Evolutionary conservation across 495 filamentous ascomycete species (phyloP), one percentile per base, ranked within the genome.

Genomic region (Penicillium odoratum): DNA sequence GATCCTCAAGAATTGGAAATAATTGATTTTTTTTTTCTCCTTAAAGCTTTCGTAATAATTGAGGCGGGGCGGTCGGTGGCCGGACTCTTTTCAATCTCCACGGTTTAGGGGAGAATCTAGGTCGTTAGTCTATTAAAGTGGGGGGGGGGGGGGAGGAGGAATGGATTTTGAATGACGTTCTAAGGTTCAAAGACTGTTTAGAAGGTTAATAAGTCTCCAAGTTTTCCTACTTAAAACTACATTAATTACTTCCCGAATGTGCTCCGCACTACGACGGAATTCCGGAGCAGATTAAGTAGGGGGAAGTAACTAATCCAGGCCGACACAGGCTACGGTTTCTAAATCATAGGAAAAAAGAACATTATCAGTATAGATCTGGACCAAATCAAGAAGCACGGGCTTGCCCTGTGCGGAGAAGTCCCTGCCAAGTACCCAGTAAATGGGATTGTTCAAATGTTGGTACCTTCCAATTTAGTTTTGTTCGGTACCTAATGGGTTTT

Each of bases 21-120:
- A 21, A 33, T 33, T 29, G 47, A n/a, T 40, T 38, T 48, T 48
- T 30, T 34, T 36, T 38, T 53, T 53, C 51, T 43, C 51, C 34
- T 53, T 42, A 16, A 53, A 53, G 26, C 38, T 21, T 51, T 33
- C 34, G 34, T 42, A 53, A 53, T 53, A 42, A 43, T 43, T 8
- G 13, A 36, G 48, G 55, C 46, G 60, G 60, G 60, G 57, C 60
- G 55, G 60, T 62, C 60, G 55, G 55, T 62, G 55, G 40, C 46
- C 55, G 51, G 51, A 47, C 51, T 54, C 25, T 40, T 62, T 16
- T 50, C 55, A 62, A 57, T 62, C 55, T 62, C 59, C 59, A 53
- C 59, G 59, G 51, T 50, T 42, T 55, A 45, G 49, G 29, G 47
- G 51, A 38, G 33, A 43, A 57, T 62, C 55, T 58, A 58, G 46